Base-by-base conservation (phyloP, 2,329 filamentous ascomycete genomes). In the Alternaria ventricosa region DNA sequence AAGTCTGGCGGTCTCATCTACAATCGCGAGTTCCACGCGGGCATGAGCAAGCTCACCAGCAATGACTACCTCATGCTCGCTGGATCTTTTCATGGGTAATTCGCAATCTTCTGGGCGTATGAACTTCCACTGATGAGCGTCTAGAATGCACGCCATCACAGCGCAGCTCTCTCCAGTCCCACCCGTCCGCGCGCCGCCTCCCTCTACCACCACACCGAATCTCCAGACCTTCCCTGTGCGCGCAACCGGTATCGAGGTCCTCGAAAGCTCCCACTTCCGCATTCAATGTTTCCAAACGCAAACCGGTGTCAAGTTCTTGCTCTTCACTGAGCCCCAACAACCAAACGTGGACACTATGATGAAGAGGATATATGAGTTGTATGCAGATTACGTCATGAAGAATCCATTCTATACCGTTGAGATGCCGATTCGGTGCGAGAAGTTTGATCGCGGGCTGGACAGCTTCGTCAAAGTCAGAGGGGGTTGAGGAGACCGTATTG, bases 341-440 rank as follows among this genome's bases (percentile, higher is more conserved):
- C 88, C 90, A 53, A 97, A 96, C 75, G 90, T 96, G 43, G 96
- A 98, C 73, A 86, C 88, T 12, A 91, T 95, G 47, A 90, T 97
- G 71, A 87, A 89, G 77, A 91, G 89, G 79, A 90, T 97, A 73
- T 98, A 99, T 80, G 96, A 98, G 79, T 83, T 98, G 56, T 99
- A 98, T 83, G 88, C 93, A 55, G 96, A 99, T 81, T 98, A 93
- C 79, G 96, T 99, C 71, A 98, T 97, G 93, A 99, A 98, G 86
- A 99, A 99, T 80, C 96, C 96, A 1, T 99, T 99, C 78, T 98
- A 98, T 82, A 94, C 96, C 76, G 86, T 97, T 61, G 96, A 99
- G 83, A 99, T 98, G 94, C 96, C 96, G 7, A 89, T 99, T 57
- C 87, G 96, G 65, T 97, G 96, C 82, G 96, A 98, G 77, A 92